A percentile compares a stretch with the other conserved stretches of the same genome.
phyloP scores from a whole-genome alignment of 352 stramenopile genomes.

The Phytophthora vignae region DNA sequence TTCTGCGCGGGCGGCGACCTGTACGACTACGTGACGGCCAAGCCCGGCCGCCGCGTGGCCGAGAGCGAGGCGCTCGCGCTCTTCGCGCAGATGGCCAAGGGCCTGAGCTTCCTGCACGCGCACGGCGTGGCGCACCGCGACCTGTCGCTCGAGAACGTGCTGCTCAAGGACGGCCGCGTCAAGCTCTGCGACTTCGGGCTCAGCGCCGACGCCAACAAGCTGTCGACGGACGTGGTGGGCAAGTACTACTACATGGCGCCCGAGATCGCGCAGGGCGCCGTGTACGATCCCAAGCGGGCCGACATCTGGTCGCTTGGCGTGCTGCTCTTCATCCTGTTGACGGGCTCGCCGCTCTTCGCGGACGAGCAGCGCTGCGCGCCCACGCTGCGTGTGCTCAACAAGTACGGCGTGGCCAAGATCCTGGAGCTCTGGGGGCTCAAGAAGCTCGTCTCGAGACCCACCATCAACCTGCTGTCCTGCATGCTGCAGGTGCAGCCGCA shows the following conservation, averaged over 20 bases:
- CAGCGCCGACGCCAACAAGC: constrained; percentile 45
- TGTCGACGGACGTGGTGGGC: constrained; percentile 54
- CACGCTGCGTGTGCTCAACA: constrained; percentile 53
- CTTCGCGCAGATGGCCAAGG: constrained; percentile 48
- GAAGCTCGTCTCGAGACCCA: constrained; percentile 31
- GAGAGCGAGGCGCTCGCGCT: constrained; percentile 49
- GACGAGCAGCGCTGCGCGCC: constrained; percentile 45
- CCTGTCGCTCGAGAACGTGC: constrained; percentile 68
- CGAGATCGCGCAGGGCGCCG: constrained; percentile 40
- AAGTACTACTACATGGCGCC: constrained; percentile 81
- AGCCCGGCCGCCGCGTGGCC: constrained; percentile 36
- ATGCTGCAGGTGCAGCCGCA: constrained; percentile 57
- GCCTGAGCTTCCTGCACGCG: constrained; percentile 55
- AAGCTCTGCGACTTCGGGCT: constrained; percentile 77
- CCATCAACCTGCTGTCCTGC: constrained; percentile 51
- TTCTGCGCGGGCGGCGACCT: constrained; percentile 72
- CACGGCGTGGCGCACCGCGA: constrained; percentile 61
- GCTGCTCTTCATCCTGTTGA: constrained; percentile 84
- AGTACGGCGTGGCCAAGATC: constrained; percentile 62
- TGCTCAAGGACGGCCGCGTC: constrained; percentile 44
- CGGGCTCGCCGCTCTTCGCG: constrained; percentile 50
- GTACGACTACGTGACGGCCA: constrained; percentile 52
- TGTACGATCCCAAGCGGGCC: constrained; percentile 61
- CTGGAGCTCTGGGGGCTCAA: constrained; percentile 64
- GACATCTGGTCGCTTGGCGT: constrained; percentile 88